A percentile compares a stretch with the other conserved stretches of the same genome.
Evolutionary conservation across 2,329 filamentous ascomycete species (phyloP).

Genomic region (Fusarium xylarioides): DNA sequence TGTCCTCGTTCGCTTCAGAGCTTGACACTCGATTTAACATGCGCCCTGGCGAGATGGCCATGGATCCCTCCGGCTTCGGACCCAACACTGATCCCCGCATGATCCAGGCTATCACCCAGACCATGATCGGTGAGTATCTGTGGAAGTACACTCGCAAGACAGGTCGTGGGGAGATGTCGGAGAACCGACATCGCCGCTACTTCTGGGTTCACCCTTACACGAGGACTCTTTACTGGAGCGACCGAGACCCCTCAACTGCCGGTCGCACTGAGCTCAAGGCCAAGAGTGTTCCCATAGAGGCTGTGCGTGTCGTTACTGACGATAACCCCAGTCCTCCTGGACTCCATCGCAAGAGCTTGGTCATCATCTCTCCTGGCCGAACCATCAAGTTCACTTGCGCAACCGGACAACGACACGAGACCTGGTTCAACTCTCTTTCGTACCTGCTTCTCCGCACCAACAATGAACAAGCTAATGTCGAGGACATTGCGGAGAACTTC

Average conservation of each 20-base stretch:
- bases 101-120: constrained; percentile 99
- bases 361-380: constrained; percentile 88
- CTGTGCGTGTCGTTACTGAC: constrained; percentile 89
- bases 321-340: constrained; percentile 96
- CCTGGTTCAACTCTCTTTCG: constrained; percentile 96
- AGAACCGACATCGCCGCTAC: constrained; percentile 90
- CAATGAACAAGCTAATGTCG: constrained; percentile 67
- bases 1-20: constrained; percentile 96
- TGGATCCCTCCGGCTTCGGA: constrained; percentile 67
- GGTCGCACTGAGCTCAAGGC: constrained; percentile 77
- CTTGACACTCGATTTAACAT: constrained; percentile 91
- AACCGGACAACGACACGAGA: constrained; percentile 94
- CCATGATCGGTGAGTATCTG: constrained; percentile 98
- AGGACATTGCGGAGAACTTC: constrained; percentile 66
- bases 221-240: constrained; percentile 95
- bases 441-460: constrained; percentile 86
- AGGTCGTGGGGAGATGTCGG: constrained; percentile 87
- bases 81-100: constrained; percentile 90
- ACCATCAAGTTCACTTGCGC: constrained; percentile 93
- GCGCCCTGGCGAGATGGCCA: constrained; percentile 62
- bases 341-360: constrained; percentile 90
- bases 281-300: constrained; percentile 95
- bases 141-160: constrained; percentile 99
- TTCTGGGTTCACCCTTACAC: constrained; percentile 99
- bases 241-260: constrained; percentile 82